These are phyloP conservation scores for Dianthus caryophyllus DNA, from an alignment of 148 eudicot genomes.

Conservation along the genomic window DNA sequence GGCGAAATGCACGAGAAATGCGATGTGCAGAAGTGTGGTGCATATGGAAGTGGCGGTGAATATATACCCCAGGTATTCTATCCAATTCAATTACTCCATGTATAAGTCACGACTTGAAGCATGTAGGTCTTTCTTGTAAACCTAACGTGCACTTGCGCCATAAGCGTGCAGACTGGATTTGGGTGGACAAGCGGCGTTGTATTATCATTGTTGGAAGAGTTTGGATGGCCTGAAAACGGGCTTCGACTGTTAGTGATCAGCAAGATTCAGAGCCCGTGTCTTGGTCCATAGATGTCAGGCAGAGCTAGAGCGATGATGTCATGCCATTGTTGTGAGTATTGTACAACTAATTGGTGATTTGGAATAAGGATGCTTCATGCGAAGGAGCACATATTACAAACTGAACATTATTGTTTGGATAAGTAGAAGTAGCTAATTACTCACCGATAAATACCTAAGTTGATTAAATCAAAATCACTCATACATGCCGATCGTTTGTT, in stretches of 20 bases:
- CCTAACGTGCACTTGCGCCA: constrained; percentile 6
- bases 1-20: no score
- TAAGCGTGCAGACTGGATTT: constrained; percentile 69
- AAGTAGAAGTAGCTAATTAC: no score
- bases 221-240: constrained; percentile 75
- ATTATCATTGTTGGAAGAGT: constrained; percentile 82
- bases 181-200: constrained; percentile 92
- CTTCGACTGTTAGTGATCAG: constrained; percentile 36
- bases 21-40: no score
- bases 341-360: constrained; percentile 4
- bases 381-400: not conserved
- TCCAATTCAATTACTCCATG: no score
- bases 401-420: not conserved
- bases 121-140: not conserved
- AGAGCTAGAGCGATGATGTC: not conserved
- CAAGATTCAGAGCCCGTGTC: not conserved
- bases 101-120: not conserved
- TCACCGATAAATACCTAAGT: no score
- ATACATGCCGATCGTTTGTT: no score
- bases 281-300: not conserved
- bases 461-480: no score
- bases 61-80: constrained; percentile 70
- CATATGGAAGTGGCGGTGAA: constrained; percentile 96
- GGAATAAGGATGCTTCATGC: constrained; percentile 1
- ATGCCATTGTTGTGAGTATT: not conserved